A percentile compares a stretch with the other conserved stretches of the same genome.
Conservation (phyloP, 495 filamentous ascomycete genomes). For the Aspergillus mulundensis region DNA sequence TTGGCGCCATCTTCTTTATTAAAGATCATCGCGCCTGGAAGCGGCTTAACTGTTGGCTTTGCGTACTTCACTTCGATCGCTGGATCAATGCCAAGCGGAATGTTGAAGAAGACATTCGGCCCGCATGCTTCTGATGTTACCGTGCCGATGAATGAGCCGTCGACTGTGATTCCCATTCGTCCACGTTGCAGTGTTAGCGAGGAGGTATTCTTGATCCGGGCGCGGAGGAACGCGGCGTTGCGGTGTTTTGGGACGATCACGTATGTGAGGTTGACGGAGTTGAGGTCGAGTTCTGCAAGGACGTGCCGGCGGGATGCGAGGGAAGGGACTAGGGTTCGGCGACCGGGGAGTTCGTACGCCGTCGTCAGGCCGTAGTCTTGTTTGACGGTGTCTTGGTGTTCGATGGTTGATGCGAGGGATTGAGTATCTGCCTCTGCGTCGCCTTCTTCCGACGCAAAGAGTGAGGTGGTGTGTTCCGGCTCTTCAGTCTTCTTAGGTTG, state of each 20-base stretch:
- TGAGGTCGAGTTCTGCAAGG: conserved; percentile 38
- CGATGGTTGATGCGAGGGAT: conserved; percentile 10
- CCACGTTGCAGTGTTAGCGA: conserved; percentile 58
- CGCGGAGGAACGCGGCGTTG: conserved; percentile 61
- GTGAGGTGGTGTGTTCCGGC: neutral
- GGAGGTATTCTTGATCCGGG: conserved; percentile 55
- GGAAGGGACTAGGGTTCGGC: conserved; percentile 44
- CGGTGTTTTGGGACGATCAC: conserved; percentile 64
- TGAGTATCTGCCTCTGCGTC: neutral
- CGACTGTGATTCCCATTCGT: conserved; percentile 60
- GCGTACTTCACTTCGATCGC: conserved; percentile 56
- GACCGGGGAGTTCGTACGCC: conserved; percentile 57
- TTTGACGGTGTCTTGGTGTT: conserved; percentile 30
- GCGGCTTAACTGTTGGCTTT: conserved; percentile 55
- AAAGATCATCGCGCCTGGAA: conserved; percentile 45
- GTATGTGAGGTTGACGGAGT: conserved; percentile 37
- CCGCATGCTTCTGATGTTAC: conserved; percentile 53
- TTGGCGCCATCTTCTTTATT: conserved; percentile 55
- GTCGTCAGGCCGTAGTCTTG: conserved; percentile 54
- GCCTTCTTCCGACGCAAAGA: conserved; percentile 2
- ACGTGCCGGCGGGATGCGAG: conserved; percentile 37
- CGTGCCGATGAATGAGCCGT: conserved; percentile 64
- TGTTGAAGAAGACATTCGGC: conserved; percentile 55
- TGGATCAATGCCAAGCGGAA: conserved; percentile 65
- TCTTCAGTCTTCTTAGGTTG: neutral